Base-by-base conservation (phyloP, 2,329 filamentous ascomycete species). In the Arthrobotrys megalospora region DNA sequence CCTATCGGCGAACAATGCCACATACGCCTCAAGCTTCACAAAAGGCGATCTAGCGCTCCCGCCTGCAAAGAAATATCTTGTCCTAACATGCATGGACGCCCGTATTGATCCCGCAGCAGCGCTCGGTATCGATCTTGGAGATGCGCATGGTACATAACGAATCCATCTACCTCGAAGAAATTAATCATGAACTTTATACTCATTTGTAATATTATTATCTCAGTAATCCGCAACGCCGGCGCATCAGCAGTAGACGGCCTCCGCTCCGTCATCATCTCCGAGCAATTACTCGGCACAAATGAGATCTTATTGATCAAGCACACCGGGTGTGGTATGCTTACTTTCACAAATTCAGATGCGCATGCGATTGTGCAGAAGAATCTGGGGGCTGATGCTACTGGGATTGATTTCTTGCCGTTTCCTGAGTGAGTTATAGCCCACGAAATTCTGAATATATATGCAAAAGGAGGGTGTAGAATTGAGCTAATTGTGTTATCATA, bases 61-160 rank as follows among this genome's bases (percentile, higher is more conserved):
- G 0, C 92, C 92, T 0, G 89, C 89, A 8, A 91, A 91, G 84
- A 88, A 91, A 81, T 92, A 92, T 82, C 86, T 89, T 6, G 85
- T 92, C 80, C 84, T 95, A 52, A 92, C 92, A 0, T 96, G 93
- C 84, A 96, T 96, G 92, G 92, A 96, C 82, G 91, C 93, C 4
- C 89, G 92, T 64, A 86, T 90, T 81, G 88, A 95, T 81, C 90
- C 92, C 0, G 87, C 89, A 2, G 85, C 88, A 11, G 91, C 91
- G 0, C 91, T 93, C 67, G 91, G 90, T 7, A 91, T 94, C 72
- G 85, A 87, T 19, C 88, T 93, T 16, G 92, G 93, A 47, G 91
- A 94, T 80, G 93, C 92, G 0, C 92, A 96, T 84, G 89, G 73
- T 76, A 50, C 28, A 10, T 32, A 63, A 3, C 41, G 6, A 45